phyloP scores from a whole-genome alignment of 768 basidiomycete species.

The Serendipita sp. region DNA sequence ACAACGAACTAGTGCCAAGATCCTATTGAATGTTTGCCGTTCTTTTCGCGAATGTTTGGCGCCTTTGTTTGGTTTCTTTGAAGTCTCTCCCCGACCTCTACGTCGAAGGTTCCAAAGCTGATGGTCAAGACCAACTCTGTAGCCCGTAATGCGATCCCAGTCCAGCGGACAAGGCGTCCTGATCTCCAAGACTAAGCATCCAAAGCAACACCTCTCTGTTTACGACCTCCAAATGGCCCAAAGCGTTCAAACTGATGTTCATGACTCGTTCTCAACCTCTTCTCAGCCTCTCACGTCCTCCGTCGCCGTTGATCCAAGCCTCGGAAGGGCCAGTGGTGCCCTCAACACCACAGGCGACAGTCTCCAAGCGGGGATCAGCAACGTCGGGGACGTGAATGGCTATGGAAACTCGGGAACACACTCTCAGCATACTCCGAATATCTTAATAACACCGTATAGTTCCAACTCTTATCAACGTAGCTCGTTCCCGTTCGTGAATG shows the following conservation, averaged over 20 bases:
- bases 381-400: neutral
- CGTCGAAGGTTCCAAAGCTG: neutral
- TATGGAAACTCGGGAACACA: neutral
- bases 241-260: neutral
- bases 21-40: too few species aligned
- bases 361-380: neutral
- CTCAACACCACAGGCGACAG: neutral
- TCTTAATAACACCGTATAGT: neutral
- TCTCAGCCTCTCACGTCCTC: neutral
- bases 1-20: neutral
- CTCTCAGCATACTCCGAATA: neutral
- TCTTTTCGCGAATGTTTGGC: too few species aligned
- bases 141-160: conserved; percentile 5
- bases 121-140: conserved; percentile 1
- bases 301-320: neutral
- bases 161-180: conserved; percentile 7
- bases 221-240: neutral
- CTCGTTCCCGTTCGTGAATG: neutral
- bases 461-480: neutral
- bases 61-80: neutral
- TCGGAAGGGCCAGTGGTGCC: neutral
- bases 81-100: conserved; percentile 5
- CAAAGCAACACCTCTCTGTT: neutral
- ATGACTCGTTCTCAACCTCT: too few species aligned
- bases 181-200: neutral